A percentile compares a stretch with the other conserved stretches of the same genome.
These are phyloP conservation scores for Aspergillus pseudotamarii DNA, from an alignment of 2,329 filamentous ascomycete species.

Conservation along the genomic window DNA sequence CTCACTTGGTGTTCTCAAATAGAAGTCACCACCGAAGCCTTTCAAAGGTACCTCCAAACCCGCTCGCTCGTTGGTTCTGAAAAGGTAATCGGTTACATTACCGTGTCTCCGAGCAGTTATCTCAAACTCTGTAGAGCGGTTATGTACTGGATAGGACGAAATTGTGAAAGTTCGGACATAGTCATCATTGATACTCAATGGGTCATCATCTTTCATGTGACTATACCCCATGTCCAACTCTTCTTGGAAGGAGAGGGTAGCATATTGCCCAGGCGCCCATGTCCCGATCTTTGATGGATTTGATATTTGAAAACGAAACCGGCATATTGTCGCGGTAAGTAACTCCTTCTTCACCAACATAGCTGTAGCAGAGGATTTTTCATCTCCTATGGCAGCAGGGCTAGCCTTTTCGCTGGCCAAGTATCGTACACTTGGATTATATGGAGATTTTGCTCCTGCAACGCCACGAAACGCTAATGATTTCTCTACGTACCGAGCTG, in stretches of 20 bases:
- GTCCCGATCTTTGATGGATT: constrained; percentile 34
- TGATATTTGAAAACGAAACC: constrained; percentile 62
- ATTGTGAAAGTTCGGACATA: constrained; percentile 83
- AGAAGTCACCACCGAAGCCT: constrained; percentile 72
- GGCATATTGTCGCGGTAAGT: constrained; percentile 68
- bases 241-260: constrained; percentile 70
- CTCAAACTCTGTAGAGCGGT: constrained; percentile 59
- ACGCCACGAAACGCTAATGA: constrained; percentile 70
- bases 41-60: constrained; percentile 67
- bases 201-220: constrained; percentile 84
- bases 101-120: constrained; percentile 74
- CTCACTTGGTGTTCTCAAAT: constrained; percentile 34
- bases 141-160: constrained; percentile 58
- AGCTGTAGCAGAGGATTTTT: constrained; percentile 46
- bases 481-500: constrained; percentile 63
- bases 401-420: constrained; percentile 60
- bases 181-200: constrained; percentile 79
- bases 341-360: constrained; percentile 60
- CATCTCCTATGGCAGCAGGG: constrained; percentile 17
- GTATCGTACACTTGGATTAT: constrained; percentile 73
- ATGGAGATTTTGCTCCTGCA: constrained; percentile 66
- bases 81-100: constrained; percentile 67
- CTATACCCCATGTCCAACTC: constrained; percentile 74
- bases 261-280: constrained; percentile 75
- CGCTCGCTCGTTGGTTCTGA: constrained; percentile 56